Base-by-base conservation (phyloP, 139 green algal species). In the Desmodesmus armatus region DNA sequence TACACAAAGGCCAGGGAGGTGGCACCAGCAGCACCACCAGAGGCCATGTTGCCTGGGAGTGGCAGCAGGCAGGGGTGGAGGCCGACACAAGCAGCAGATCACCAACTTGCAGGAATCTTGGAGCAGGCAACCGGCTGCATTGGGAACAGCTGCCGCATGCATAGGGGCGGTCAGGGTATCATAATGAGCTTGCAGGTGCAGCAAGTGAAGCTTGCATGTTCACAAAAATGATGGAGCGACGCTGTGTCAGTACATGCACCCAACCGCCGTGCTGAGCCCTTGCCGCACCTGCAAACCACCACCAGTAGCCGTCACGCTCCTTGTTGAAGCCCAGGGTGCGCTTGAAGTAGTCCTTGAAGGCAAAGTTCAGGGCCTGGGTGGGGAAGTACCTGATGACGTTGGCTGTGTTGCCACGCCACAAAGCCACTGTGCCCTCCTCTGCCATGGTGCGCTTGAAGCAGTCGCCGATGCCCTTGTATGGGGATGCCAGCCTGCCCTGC, bases 291-390 rank as follows among this genome's bases (percentile, higher is more conserved):
- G 91, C 93, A 86, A 99, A 99, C 94, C 98, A 99, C 86, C 88
- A 93, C 94, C 94, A 98, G 94, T 98, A 98, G 89, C 97, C 96
- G 58, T 95, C 95, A 80, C 94, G 94, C 82, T 95, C 92, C 90
- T 95, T 98, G 91, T 98, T 98, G 78, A 91, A 94, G 82, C 94
- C 95, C 90, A 99, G 99, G 83, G 99, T 84, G 82, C 86, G 92
- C 95, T 99, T 99, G 95, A 99, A 99, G 78, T 97, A 98, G 92
- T 99, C 97, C 96, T 99, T 99, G 95, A 99, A 99, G 37, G 97
- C 97, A 89, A 99, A 99, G 96, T 99, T 99, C 88, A 99, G 97
- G 29, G 98, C 97, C 90, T 96, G 93, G 35, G 76, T 82, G 41
- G 76, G 76, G 55, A 82, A 82, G 55, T 82, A 82, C 39, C 96